Conservation (phyloP, 2,329 filamentous ascomycete genomes). For the Trichoderma pleuroti region DNA sequence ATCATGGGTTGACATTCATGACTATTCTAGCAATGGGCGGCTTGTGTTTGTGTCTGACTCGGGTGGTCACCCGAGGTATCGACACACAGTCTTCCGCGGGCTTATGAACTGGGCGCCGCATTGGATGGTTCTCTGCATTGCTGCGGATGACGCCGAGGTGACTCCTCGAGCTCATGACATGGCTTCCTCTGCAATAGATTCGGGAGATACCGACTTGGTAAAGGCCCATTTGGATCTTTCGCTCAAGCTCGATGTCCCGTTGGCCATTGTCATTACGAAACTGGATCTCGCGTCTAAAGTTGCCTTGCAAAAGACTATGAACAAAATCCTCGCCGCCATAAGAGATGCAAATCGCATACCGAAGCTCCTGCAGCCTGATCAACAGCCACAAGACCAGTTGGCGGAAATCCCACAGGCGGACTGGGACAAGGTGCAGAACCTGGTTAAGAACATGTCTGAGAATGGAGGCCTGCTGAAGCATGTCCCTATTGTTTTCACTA, state of each 20-base stretch:
- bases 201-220: slow-evolving; percentile 63
- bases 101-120: slow-evolving; percentile 95
- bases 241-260: slow-evolving; percentile 71
- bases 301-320: slow-evolving; percentile 66
- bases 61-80: slow-evolving; percentile 83
- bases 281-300: slow-evolving; percentile 77
- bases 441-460: slow-evolving; percentile 49
- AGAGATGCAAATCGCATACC: slow-evolving; percentile 74
- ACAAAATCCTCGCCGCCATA: slow-evolving; percentile 69
- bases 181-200: background rate
- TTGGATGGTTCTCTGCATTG: slow-evolving; percentile 85
- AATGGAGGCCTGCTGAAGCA: slow-evolving; percentile 43
- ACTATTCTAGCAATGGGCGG: slow-evolving; percentile 66
- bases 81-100: slow-evolving; percentile 82
- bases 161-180: slow-evolving; percentile 22
- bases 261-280: slow-evolving; percentile 85
- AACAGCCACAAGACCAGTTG: slow-evolving; percentile 48
- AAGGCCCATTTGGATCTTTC: slow-evolving; percentile 82
- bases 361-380: slow-evolving; percentile 62
- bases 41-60: slow-evolving; percentile 89
- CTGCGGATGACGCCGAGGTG: slow-evolving; percentile 66
- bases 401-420: slow-evolving; percentile 56
- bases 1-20: slow-evolving; percentile 93
- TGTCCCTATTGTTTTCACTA: slow-evolving; percentile 85
- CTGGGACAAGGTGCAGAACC: slow-evolving; percentile 53